Evolutionary conservation across 768 basidiomycete species (phyloP).

Genomic region (Trametes sanguinea): DNA sequence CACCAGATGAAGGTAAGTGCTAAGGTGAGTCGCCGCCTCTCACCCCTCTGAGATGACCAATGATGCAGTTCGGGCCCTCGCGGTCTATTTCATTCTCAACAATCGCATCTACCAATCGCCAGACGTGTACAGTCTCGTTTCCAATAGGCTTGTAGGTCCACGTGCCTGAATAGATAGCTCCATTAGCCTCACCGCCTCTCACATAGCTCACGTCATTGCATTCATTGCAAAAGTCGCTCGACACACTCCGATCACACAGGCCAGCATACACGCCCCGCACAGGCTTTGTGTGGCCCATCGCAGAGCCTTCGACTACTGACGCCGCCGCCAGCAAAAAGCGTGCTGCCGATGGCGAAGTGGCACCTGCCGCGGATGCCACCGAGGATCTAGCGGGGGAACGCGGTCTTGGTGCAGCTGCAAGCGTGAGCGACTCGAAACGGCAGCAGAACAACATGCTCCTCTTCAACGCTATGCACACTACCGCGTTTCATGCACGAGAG

Average conservation of each 20-base stretch:
- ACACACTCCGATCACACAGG: conserved; percentile 68
- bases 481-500: conserved; percentile 66
- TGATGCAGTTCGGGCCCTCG: conserved; percentile 66
- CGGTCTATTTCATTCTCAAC: conserved; percentile 86
- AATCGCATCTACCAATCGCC: conserved; percentile 89
- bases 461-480: conserved; percentile 78
- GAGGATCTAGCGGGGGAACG: conserved; percentile 13
- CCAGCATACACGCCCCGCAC: conserved; percentile 84
- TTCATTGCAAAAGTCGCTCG: conserved; percentile 75
- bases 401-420: conserved; percentile 26
- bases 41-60: conserved; percentile 7
- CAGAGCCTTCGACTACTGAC: conserved; percentile 51
- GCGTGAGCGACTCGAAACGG: conserved; percentile 25
- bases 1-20: conserved; percentile 76
- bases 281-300: conserved; percentile 84
- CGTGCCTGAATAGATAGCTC: neutral
- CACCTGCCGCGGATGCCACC: conserved; percentile 18
- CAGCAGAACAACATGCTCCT: conserved; percentile 71
- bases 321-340: conserved; percentile 44
- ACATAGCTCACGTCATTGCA: conserved; percentile 65
- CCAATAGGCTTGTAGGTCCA: conserved; percentile 71
- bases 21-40: conserved; percentile 9
- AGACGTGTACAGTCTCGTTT: conserved; percentile 79
- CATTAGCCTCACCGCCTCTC: neutral
- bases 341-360: conserved; percentile 23